Evolutionary conservation across 768 basidiomycete genomes (phyloP).

Genomic region (Suillus plorans): DNA sequence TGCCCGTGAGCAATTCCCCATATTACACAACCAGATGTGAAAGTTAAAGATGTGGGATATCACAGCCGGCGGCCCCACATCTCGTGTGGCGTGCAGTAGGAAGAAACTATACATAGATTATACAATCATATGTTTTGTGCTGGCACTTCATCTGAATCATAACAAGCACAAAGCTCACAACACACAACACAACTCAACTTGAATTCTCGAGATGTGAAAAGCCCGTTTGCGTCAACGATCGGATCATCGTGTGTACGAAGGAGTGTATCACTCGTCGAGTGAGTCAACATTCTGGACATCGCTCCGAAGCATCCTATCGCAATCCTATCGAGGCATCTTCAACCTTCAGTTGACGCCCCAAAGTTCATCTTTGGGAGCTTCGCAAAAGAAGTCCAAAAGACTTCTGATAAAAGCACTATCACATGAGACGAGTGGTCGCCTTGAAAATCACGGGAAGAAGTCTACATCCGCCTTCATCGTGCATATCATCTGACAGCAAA

Average conservation of each 20-base stretch:
- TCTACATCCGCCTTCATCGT: not conserved
- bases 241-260: not conserved
- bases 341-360: not conserved
- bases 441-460: not conserved
- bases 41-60: not conserved
- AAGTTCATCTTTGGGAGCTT: not conserved
- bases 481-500: not conserved
- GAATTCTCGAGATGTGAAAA: not conserved
- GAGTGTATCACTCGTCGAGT: not conserved
- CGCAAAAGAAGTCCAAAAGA: not conserved
- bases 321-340: not conserved
- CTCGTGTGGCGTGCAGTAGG: not conserved
- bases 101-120: not conserved
- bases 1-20: not conserved
- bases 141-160: not conserved
- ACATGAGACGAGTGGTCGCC: not conserved
- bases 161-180: not conserved
- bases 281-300: not conserved
- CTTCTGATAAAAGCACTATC: not conserved
- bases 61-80: not conserved
- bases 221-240: not conserved
- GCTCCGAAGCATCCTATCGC: not conserved
- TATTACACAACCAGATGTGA: not conserved
- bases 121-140: not conserved
- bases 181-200: not conserved